phyloP scores from a whole-genome alignment of 305 asterid genomes.

The Striga hermonthica region DNA sequence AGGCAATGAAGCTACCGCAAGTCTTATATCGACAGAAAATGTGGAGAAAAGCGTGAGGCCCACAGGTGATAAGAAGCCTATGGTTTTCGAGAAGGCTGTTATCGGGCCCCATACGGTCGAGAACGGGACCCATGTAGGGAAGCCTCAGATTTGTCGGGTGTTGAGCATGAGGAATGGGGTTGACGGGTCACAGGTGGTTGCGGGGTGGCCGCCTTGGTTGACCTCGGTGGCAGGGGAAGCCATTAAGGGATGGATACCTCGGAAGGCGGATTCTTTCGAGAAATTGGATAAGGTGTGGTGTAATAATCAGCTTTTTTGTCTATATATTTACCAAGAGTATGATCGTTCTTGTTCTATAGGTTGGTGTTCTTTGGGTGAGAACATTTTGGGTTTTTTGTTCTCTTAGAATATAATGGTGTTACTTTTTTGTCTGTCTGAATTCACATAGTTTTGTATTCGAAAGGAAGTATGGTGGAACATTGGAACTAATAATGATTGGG shows the following conservation, averaged over 20 bases:
- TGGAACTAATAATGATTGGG: slow-evolving; percentile 2
- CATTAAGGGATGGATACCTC: slow-evolving; percentile 86
- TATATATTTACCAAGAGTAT: slow-evolving; percentile 2
- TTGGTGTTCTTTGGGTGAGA: slow-evolving; percentile 1
- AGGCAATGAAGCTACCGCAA: slow-evolving; percentile 56
- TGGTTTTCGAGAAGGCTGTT: slow-evolving; percentile 42
- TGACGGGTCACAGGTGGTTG: slow-evolving; percentile 73
- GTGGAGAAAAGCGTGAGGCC: slow-evolving; percentile 60
- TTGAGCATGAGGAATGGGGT: slow-evolving; percentile 61
- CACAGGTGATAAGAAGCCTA: slow-evolving; percentile 47
- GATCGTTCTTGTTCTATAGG: slow-evolving; percentile 3
- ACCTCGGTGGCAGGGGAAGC: slow-evolving; percentile 90
- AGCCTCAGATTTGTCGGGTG: slow-evolving; percentile 59
- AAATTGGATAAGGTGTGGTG: slow-evolving; percentile 69
- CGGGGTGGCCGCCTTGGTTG: slow-evolving; percentile 94
- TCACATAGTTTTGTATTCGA: background rate
- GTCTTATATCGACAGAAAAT: slow-evolving; percentile 53
- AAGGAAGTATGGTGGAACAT: background rate
- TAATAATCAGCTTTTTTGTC: background rate
- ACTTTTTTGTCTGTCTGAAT: slow-evolving; percentile 18
- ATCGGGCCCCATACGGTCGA: slow-evolving; percentile 34
- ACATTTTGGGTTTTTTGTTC: slow-evolving; percentile 19
- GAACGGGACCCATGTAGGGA: slow-evolving; percentile 34
- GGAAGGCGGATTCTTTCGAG: slow-evolving; percentile 78
- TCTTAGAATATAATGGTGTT: background rate